Conservation (phyloP, 441 rosid species). For the Eruca vesicaria region DNA sequence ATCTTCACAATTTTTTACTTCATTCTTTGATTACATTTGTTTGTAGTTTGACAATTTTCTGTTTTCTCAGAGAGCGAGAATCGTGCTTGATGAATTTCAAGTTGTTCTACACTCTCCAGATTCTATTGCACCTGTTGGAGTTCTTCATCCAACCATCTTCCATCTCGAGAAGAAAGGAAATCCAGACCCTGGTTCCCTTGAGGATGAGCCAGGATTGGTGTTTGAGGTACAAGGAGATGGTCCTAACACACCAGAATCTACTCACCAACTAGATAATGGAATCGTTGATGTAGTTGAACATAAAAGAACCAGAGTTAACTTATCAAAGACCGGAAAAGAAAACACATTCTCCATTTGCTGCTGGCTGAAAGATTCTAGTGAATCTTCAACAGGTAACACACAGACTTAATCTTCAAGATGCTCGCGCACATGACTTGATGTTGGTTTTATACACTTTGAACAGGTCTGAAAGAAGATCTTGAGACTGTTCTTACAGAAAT, state of each 20-base stretch:
- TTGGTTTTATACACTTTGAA: constrained; percentile 14
- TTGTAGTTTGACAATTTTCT: constrained; percentile 26
- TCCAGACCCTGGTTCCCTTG: constrained; percentile 23
- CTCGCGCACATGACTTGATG: background rate
- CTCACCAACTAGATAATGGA: constrained; percentile 34
- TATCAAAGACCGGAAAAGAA: constrained; percentile 55
- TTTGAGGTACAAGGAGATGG: constrained; percentile 64
- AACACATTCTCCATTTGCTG: constrained; percentile 71
- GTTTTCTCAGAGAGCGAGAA: constrained; percentile 69
- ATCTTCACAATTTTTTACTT: constrained; percentile 5
- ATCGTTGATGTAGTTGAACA: constrained; percentile 40
- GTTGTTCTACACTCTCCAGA: constrained; percentile 76
- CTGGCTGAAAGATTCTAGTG: constrained; percentile 63
- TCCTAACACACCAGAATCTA: constrained; percentile 35
- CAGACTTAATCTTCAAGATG: background rate
- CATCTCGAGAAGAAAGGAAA: constrained; percentile 67
- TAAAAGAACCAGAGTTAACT: constrained; percentile 41
- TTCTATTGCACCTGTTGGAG: constrained; percentile 90
- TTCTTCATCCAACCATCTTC: constrained; percentile 74
- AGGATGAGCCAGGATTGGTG: constrained; percentile 47
- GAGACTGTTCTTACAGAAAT: constrained; percentile 51
- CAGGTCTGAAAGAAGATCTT: constrained; percentile 81
- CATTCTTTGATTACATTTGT: constrained; percentile 18
- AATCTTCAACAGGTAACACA: constrained; percentile 55
- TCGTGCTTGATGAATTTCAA: constrained; percentile 78